These are phyloP conservation scores for Pseudozyma sp. DNA, from an alignment of 1,284 basidiomycete species.

Conservation along the genomic window DNA sequence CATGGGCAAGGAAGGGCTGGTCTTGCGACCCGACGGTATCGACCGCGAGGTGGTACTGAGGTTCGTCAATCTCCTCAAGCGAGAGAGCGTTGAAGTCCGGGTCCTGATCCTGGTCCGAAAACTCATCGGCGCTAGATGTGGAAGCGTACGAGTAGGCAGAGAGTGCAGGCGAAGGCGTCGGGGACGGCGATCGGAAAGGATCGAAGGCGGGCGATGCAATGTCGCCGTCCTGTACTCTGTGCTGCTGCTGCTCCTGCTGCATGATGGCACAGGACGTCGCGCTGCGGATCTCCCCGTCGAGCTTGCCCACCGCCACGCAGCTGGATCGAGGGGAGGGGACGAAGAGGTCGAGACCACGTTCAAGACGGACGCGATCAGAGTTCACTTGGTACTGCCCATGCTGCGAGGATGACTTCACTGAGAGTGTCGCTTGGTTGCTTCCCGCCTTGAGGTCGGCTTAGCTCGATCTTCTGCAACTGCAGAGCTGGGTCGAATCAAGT, in stretches of 20 bases:
- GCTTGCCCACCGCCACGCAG: neutral
- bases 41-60: slow-evolving; percentile 30
- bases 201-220: slow-evolving; percentile 22
- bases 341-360: neutral
- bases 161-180: slow-evolving; percentile 49
- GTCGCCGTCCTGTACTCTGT: slow-evolving; percentile 12
- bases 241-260: slow-evolving; percentile 17
- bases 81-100: slow-evolving; percentile 47
- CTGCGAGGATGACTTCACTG: neutral
- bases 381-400: slow-evolving; percentile 5
- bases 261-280: neutral
- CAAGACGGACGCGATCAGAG: neutral
- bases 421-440: too few relatives aligned
- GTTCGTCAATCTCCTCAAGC: slow-evolving; percentile 50
- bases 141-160: slow-evolving; percentile 53
- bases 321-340: neutral
- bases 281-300: neutral
- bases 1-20: neutral
- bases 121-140: slow-evolving; percentile 33
- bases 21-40: neutral
- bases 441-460: too few relatives aligned
- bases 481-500: too few relatives aligned
- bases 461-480: too few relatives aligned
- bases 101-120: slow-evolving; percentile 42
- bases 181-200: slow-evolving; percentile 33